A percentile compares a stretch with the other conserved stretches of the same genome.
Conservation (phyloP, 2,329 filamentous ascomycete genomes). For the Nemania sp. region DNA sequence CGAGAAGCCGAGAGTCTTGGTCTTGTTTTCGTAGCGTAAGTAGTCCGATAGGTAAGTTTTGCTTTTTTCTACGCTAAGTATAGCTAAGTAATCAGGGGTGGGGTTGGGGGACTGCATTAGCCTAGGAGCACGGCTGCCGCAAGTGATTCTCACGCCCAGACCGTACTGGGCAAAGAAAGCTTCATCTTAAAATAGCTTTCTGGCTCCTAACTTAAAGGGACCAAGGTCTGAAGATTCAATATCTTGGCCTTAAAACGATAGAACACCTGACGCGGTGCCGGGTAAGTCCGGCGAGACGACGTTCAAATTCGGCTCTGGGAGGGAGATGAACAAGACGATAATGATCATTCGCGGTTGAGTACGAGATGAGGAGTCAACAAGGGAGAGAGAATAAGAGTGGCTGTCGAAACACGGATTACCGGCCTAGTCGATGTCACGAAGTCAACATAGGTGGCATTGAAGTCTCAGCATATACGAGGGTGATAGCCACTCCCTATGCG, state of each 20-base stretch:
- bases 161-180: slow-evolving; percentile 27
- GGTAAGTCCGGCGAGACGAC: slow-evolving; percentile 17
- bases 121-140: slow-evolving; percentile 26
- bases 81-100: slow-evolving; percentile 36
- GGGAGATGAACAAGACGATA: slow-evolving; percentile 17
- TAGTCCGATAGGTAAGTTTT: slow-evolving; percentile 28
- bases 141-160: slow-evolving; percentile 32
- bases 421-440: slow-evolving; percentile 7
- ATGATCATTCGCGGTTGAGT: slow-evolving; percentile 3
- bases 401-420: slow-evolving; percentile 13
- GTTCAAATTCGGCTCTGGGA: slow-evolving; percentile 15
- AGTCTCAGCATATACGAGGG: slow-evolving; percentile 24
- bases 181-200: not conserved
- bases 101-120: slow-evolving; percentile 33
- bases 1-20: slow-evolving; percentile 25
- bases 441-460: slow-evolving; percentile 16
- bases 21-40: slow-evolving; percentile 24
- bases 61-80: slow-evolving; percentile 35
- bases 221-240: slow-evolving; percentile 27
- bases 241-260: slow-evolving; percentile 20
- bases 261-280: slow-evolving; percentile 14
- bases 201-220: slow-evolving; percentile 29
- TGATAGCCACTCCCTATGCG: slow-evolving; percentile 12
- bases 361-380: not conserved
- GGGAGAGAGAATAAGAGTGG: slow-evolving; percentile 4